Evolutionary conservation across 1,284 basidiomycete species (phyloP), one percentile per base, ranked within the genome.

Genomic region (Boletus holoroseus): DNA sequence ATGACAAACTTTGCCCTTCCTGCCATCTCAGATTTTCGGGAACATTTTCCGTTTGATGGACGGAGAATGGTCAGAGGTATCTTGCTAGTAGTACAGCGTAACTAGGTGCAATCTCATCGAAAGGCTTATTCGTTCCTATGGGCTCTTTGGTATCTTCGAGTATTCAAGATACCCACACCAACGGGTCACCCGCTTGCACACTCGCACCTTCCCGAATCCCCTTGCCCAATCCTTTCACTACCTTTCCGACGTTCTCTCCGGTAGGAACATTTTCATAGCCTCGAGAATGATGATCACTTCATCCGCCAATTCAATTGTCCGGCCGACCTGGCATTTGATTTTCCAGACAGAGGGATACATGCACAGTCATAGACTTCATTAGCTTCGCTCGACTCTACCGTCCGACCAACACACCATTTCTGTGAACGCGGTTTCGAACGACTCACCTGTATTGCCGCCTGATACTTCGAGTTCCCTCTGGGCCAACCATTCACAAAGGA

Each of bases 251-350:
- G 48, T 74, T 73, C 22, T 70, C 71, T 1, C 75, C 76, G 0
- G 76, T 74, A 42, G 61, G 64, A 6, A 83, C 58, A 13, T 85
- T 68, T 88, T 88, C 85, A 87, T 88, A 0, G 85, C 83, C 62
- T 86, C 83, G 15, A 88, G 71, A 20, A 86, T 71, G 5, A 80
- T 57, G 41, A 85, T 56, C 15, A 78, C 71, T 30, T 82, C 73
- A 9, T 78, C 76, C 0, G 69, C 68, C 0, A 72, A 68, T 11
- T 65, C 54, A 34, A 85, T 70, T 0, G 60, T 56, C 44, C 82
- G 75, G 7, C 78, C 80, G 2, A 59, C 67, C 13, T 56, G 57
- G 35, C 71, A 73, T 20, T 70, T 69, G 51, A 85, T 73, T 61
- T 81, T 84, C 81, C 78, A 83, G 7, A 86, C 66, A 9, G 73